Evolutionary conservation across 2,329 filamentous ascomycete genomes (phyloP).

Genomic region (Grosmannia clavigera): DNA sequence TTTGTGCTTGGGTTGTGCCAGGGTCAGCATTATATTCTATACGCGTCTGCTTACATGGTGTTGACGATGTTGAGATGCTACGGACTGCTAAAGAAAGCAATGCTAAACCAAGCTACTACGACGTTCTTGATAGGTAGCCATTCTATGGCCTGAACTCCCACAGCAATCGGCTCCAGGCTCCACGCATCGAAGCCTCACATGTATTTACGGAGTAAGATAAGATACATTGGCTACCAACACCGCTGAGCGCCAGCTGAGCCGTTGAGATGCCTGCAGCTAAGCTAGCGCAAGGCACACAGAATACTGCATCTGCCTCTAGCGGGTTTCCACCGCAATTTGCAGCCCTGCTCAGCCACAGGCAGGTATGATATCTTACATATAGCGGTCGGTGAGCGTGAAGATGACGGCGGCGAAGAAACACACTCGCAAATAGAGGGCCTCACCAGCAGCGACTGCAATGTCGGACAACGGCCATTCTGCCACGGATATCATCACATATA

Average conservation of each 20-base stretch:
- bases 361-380: not conserved
- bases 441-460: not conserved
- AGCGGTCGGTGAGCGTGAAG: not conserved
- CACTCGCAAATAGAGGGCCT: too few relatives aligned
- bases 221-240: not conserved
- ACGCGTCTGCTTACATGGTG: too few relatives aligned
- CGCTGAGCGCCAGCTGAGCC: not conserved
- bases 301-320: not conserved
- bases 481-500: conserved; percentile 23
- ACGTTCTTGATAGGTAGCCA: too few relatives aligned
- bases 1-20: too few relatives aligned
- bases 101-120: too few relatives aligned
- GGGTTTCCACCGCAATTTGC: not conserved
- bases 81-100: too few relatives aligned
- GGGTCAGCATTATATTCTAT: too few relatives aligned
- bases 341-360: not conserved
- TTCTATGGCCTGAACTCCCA: not conserved
- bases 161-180: not conserved
- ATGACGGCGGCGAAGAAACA: not conserved
- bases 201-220: too few relatives aligned
- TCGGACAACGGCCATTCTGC: conserved; percentile 12
- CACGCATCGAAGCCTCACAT: too few relatives aligned
- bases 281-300: not conserved
- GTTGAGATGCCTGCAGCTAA: not conserved
- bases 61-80: too few relatives aligned